Base-by-base conservation (phyloP, 768 basidiomycete species). In the Boletus rufocinnamomeus region DNA sequence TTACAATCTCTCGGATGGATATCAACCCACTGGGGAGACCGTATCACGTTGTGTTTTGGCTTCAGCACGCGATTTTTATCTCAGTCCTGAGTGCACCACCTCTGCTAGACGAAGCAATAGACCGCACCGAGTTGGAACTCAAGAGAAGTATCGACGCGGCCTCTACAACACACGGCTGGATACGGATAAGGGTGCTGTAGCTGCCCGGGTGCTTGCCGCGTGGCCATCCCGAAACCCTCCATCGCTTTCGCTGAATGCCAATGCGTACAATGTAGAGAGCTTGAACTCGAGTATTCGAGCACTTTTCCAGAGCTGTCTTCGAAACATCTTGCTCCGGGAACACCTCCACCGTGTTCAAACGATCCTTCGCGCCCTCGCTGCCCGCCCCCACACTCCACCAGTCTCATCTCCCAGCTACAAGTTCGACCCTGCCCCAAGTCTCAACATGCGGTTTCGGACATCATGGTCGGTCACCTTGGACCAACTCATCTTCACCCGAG, bases 401-500 rank as follows among this genome's bases (percentile, higher is more conserved):
- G n/a, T 11, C 17, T 16, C 1, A 16, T 8, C 25, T 4, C 37
- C 13, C 1, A 17, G 2, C 17, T 55, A 55, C 10, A 55, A 21
- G 5, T 56, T 56, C 11, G 49, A 40, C n/a, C 28, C 55, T 8
- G 14, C n/a, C 13, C 21, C 2, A 2, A 43, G 41, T 21, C 19
- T 40, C 38, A 9, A 50, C 27, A 23, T 28, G 30, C 27, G 16
- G 6, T 38, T 50, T 51, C 47, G n/a, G 14, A 38, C 9, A 16
- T 10, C 34, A 8, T 49, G 41, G 30, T 14, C 30, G 1, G n/a
- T 54, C 13, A 17, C 40, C 1, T 0, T 54, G 21, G 56, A 43
- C 19, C 52, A 51, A 2, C 46, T 63, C 2, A 3, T 55, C 11
- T 58, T 58, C 30, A 19, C 44, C 23, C 38, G 63, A 28, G 11